Evolutionary conservation across 352 stramenopile genomes (phyloP), one percentile per base, ranked within the genome.

Genomic region (Phytophthora colocasiae): DNA sequence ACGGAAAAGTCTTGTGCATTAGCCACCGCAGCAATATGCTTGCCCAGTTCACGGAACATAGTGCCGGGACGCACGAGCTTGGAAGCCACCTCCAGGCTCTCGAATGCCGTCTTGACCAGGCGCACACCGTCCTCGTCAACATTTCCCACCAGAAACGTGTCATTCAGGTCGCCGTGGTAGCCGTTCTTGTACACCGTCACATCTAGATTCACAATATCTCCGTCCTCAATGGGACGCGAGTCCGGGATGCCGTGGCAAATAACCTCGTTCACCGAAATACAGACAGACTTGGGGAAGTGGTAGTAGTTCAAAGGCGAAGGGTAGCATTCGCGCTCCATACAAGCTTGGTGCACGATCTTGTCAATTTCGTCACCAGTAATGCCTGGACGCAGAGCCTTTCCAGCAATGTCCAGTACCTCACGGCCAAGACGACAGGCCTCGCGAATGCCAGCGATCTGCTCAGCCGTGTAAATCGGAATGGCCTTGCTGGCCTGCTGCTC

Each of bases 201-300:
- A 80, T 99, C 98, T 34, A 99, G 85, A 79, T 99, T 99, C 12
- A 99, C 94, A 81, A 99, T 99, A 69, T 99, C 97, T 15, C 97
- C 97, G 17, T 98, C 89, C 67, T 98, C 63, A 40, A 99, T 77
- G 15, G 96, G 85, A 55, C 97, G 80, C 60, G 88, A 97, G 85
- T 99, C 97, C 3, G 97, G 97, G 66, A 99, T 99, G 17, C 98
- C 97, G 71, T 99, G 96, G 72, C 96, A 99, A 54, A 99, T 98
- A 1, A 99, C 90, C 68, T 98, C 97, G 63, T 99, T 99, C 15
- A 98, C 93, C 6, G 91, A 91, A 10, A 91, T 61, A 47, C 86
- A 94, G 41, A 90, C 64, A n/a, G 84, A 90, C 81, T 99, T 99
- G 9, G 97, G 97, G 73, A 99, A 99, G 95, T 93, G 85, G 66